These are phyloP conservation scores for Coemansia sp. DNA, from an alignment of 192 early-diverging fungal genomes.

Conservation along the genomic window DNA sequence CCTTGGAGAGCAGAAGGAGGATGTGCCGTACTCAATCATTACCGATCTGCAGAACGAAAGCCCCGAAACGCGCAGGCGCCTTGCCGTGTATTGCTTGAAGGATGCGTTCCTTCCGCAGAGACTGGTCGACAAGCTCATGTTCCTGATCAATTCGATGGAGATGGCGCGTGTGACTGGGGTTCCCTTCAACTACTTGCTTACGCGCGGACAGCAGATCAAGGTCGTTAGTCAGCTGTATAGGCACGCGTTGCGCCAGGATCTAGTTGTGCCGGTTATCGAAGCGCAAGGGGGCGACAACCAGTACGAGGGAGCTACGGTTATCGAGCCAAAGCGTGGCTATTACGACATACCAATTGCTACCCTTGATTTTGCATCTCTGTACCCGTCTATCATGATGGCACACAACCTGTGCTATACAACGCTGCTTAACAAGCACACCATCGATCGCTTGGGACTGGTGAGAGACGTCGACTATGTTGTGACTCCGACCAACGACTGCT, in stretches of 20 bases:
- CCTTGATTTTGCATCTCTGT: conserved; percentile 96
- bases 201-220: conserved; percentile 96
- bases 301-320: conserved; percentile 95
- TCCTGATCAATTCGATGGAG: conserved; percentile 94
- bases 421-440: conserved; percentile 60
- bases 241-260: conserved; percentile 75
- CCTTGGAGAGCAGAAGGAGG: conserved; percentile 97
- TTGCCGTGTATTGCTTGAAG: conserved; percentile 97
- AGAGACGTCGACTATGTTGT: conserved; percentile 83
- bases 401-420: conserved; percentile 99
- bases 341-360: conserved; percentile 97
- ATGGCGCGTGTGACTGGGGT: conserved; percentile 99
- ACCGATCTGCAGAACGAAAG: conserved; percentile 96
- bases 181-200: conserved; percentile 90
- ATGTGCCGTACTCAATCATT: conserved; percentile 98
- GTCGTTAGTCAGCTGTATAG: conserved; percentile 97
- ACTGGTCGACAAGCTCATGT: conserved; percentile 97
- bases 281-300: conserved; percentile 82
- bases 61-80: conserved; percentile 87
- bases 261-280: conserved; percentile 89
- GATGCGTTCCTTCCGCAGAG: conserved; percentile 94
- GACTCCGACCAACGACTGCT: conserved; percentile 91
- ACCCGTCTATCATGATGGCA: conserved; percentile 99
- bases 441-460: conserved; percentile 67
- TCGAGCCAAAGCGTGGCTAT: conserved; percentile 92